A percentile compares a stretch with the other conserved stretches of the same genome.
These are phyloP conservation scores for Elongisporangium senticosum DNA, from an alignment of 352 stramenopile genomes.

Conservation along the genomic window DNA sequence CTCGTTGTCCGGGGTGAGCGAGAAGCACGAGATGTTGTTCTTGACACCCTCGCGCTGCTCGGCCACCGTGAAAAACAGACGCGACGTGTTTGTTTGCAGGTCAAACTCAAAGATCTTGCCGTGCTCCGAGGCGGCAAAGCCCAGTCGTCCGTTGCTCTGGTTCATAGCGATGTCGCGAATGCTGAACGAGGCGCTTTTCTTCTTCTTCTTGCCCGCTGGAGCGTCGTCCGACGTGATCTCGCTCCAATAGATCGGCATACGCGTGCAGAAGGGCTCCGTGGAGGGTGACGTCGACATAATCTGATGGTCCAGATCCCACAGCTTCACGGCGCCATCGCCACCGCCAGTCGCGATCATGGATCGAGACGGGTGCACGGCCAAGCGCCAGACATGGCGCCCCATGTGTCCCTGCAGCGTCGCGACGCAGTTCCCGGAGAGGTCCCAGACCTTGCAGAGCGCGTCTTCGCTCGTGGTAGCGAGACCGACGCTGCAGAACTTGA, in stretches of 20 bases:
- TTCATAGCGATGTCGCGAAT: slow-evolving; percentile 48
- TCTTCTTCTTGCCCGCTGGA: slow-evolving; percentile 11
- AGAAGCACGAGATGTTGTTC: slow-evolving; percentile 34
- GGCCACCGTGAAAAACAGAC: slow-evolving; percentile 26
- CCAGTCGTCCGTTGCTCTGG: slow-evolving; percentile 17
- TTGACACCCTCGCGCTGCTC: slow-evolving; percentile 5
- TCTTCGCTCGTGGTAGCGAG: slow-evolving; percentile 76
- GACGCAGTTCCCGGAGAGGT: slow-evolving; percentile 45
- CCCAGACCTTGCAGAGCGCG: slow-evolving; percentile 71
- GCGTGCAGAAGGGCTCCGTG: slow-evolving; percentile 7
- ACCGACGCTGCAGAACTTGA: slow-evolving; percentile 48
- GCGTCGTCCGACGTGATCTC: slow-evolving; percentile 4
- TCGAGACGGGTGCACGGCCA: slow-evolving; percentile 46
- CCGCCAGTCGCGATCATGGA: slow-evolving; percentile 60
- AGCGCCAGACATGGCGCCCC: slow-evolving; percentile 75
- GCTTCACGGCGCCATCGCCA: slow-evolving; percentile 71
- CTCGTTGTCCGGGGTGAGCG: slow-evolving; percentile 21
- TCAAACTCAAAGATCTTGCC: slow-evolving; percentile 47
- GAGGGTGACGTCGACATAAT: slow-evolving; percentile 31
- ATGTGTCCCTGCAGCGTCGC: slow-evolving; percentile 72
- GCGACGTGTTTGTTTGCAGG: slow-evolving; percentile 20
- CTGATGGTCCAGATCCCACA: slow-evolving; percentile 67
- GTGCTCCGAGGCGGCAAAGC: slow-evolving; percentile 62
- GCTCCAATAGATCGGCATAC: slow-evolving; percentile 10
- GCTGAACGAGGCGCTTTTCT: slow-evolving; percentile 24